Base-by-base conservation (phyloP, 2,329 filamentous ascomycete genomes). In the Lachnellula occidentalis region DNA sequence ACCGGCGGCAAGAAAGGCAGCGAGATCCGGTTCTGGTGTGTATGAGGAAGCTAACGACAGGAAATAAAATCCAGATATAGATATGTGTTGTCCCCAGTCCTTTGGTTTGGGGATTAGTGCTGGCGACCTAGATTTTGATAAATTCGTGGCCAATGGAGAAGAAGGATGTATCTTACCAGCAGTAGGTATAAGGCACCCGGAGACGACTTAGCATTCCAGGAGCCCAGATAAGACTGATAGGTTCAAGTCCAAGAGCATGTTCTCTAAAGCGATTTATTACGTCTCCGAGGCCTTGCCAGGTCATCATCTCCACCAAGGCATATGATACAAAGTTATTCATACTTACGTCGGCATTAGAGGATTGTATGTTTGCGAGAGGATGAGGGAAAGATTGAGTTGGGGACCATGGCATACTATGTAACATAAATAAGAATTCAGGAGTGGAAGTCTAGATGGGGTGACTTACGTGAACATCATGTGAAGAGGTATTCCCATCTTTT, bases 391-490 rank as follows among this genome's bases (percentile, higher is more conserved):
- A 76, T 63, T 86, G 83, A 0, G 86, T 88, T 1, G 85, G 81
- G 3, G 83, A 83, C 79, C 84, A 89, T 0, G 86, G 86, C 84
- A 89, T 88, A 31, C 66, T 67, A 56, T 24, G 22, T 17, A 34
- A 8, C 19, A 34, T 56, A 27, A 51, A 24, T 45, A 8, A 19
- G 15, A 63, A 53, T 27, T 48, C 34, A 31, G 27, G 36, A 12
- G n/a, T 46, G 27, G 36, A 12, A 12, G 31, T 9, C 11, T 36
- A 47, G 46, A 45, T 21, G 7, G 15, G 19, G 15, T 34, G 46
- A 78, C 84, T 70, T 75, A 88, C 81, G 91, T 96, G 72, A 95
- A 96, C 88, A 95, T 95, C 70, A 95, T 82, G 63, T 91, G 87
- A 8, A 90, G 67, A 0, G 87, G 87, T 48, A 90, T 83, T 0